Evolutionary conservation across 768 basidiomycete species (phyloP).

Genomic region (Boletus fagicola): DNA sequence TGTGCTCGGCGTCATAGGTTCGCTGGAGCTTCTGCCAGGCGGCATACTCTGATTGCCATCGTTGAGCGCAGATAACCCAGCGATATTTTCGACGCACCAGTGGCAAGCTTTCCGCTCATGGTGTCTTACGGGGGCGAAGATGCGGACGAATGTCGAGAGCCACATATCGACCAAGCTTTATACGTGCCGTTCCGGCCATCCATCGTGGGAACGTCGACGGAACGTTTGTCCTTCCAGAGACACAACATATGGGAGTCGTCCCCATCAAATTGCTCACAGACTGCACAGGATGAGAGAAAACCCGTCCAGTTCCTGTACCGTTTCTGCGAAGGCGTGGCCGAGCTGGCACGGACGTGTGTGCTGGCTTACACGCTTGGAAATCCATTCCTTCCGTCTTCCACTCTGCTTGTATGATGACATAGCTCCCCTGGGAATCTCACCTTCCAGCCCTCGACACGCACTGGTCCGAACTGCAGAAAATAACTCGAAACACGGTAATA

Average conservation of each 20-base stretch:
- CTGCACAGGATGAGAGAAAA: constrained; percentile 24
- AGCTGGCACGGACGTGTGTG: constrained; percentile 6
- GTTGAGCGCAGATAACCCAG: not conserved
- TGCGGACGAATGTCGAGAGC: constrained; percentile 1
- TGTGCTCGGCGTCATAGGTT: constrained; percentile 80
- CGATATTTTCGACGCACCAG: constrained; percentile 38
- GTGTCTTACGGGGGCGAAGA: constrained; percentile 9
- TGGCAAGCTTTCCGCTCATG: constrained; percentile 67
- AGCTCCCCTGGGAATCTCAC: not conserved
- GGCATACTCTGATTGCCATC: constrained; percentile 61
- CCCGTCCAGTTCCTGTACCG: not conserved
- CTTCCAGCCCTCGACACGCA: not conserved
- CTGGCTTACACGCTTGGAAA: constrained; percentile 11
- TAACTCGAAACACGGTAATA: not conserved
- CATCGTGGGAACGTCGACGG: constrained; percentile 25
- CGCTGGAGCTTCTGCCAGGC: constrained; percentile 90
- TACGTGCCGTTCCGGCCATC: constrained; percentile 2
- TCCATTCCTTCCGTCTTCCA: not conserved
- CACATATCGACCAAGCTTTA: constrained; percentile 17
- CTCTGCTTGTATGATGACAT: not conserved
- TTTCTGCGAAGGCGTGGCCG: constrained; percentile 2
- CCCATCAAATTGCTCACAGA: constrained; percentile 3
- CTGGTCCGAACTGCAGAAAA: not conserved
- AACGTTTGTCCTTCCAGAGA: not conserved
- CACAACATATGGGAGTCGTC: not conserved